These are phyloP conservation scores for Vigna angularis DNA, from an alignment of 306 rosid genomes.

Conservation along the genomic window DNA sequence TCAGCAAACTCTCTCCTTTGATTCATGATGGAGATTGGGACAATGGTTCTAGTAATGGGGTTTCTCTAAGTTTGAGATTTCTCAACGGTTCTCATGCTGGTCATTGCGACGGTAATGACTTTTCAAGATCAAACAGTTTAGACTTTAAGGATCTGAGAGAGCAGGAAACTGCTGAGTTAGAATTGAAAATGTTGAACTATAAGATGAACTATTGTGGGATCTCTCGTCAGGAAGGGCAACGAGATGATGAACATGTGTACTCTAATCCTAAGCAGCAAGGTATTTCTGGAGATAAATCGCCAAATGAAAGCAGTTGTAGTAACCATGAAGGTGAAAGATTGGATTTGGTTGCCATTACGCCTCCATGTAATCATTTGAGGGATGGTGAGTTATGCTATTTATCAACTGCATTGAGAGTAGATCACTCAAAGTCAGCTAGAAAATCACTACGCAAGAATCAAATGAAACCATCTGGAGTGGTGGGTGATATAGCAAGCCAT, in stretches of 20 bases:
- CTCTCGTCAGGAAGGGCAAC: constrained; percentile 44
- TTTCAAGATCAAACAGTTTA: constrained; percentile 49
- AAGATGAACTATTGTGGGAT: constrained; percentile 43
- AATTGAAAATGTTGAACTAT: constrained; percentile 46
- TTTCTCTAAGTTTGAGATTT: constrained; percentile 65
- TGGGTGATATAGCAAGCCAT: constrained; percentile 50
- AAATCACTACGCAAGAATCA: constrained; percentile 43
- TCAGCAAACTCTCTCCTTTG: constrained; percentile 67
- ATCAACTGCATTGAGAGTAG: constrained; percentile 40
- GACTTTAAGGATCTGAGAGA: constrained; percentile 45
- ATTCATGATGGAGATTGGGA: constrained; percentile 81
- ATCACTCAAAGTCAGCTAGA: constrained; percentile 41
- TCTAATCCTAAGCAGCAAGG: constrained; percentile 46
- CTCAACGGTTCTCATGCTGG: constrained; percentile 52
- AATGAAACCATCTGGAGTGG: constrained; percentile 43
- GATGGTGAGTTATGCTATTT: constrained; percentile 52
- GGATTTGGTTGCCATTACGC: constrained; percentile 49
- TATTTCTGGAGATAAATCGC: constrained; percentile 45
- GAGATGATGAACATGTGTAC: constrained; percentile 44
- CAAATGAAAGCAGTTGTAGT: constrained; percentile 54
- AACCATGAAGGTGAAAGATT: constrained; percentile 52
- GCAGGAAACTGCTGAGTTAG: constrained; percentile 50
- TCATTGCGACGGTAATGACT: constrained; percentile 47
- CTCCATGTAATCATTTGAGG: constrained; percentile 45
- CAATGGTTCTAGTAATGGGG: constrained; percentile 57